A percentile compares a stretch with the other conserved stretches of the same genome.
Evolutionary conservation across 148 eudicot genomes (phyloP).

Genomic region (Hydrangea macrophylla): DNA sequence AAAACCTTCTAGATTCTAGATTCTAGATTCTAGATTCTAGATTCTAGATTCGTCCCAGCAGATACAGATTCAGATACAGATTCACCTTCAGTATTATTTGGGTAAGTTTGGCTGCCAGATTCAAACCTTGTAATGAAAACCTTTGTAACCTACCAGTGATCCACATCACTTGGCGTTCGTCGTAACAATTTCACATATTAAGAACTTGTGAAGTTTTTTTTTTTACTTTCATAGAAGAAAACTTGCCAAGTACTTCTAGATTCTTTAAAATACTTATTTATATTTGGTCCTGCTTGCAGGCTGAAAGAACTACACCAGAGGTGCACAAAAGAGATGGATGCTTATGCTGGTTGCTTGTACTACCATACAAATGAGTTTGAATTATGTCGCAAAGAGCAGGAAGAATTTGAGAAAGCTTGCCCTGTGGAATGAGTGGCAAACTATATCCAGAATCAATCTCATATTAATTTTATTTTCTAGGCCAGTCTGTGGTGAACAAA

Average conservation of each 20-base stretch:
- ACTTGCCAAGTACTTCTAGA: not conserved
- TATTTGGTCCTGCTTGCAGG: conserved; percentile 39
- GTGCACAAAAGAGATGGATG: conserved; percentile 77
- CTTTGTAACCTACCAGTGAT: no score
- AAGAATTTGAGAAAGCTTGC: conserved; percentile 74
- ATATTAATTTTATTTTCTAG: conserved; percentile 16
- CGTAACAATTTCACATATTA: no score
- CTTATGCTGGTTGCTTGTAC: conserved; percentile 76
- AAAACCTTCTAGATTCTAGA: no score
- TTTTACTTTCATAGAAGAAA: not conserved
- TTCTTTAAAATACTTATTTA: no score
- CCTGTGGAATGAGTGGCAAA: conserved; percentile 32
- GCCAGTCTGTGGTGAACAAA: conserved; percentile 7
- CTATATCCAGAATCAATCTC: not conserved
- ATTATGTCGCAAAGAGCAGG: conserved; percentile 72
- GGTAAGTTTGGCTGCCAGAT: no score
- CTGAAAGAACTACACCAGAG: conserved; percentile 67
- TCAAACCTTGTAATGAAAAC: no score
- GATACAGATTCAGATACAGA: no score
- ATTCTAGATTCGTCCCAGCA: no score
- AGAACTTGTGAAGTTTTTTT: no score
- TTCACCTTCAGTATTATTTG: no score
- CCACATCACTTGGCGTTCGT: no score
- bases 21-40: no score
- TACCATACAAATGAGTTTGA: conserved; percentile 82